These are phyloP conservation scores for Lasiosphaeria ovina DNA, from an alignment of 495 filamentous ascomycete genomes.

Conservation along the genomic window DNA sequence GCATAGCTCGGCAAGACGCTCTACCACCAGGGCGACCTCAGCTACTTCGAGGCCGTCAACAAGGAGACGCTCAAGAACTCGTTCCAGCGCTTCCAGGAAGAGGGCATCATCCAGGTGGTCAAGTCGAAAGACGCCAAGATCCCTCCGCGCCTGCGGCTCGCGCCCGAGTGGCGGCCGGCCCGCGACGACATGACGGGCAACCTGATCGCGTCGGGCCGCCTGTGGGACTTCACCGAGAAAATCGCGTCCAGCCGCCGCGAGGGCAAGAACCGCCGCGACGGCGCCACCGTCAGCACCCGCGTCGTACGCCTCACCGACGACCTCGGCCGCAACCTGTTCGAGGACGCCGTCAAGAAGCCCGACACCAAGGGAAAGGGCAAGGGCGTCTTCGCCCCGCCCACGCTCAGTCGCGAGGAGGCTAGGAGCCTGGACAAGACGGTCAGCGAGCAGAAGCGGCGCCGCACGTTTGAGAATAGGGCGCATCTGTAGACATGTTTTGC, in stretches of 20 bases:
- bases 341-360: slow-evolving; percentile 32
- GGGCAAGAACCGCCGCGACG: slow-evolving; percentile 92
- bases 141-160: slow-evolving; percentile 61
- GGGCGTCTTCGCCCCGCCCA: slow-evolving; percentile 21
- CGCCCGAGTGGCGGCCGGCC: slow-evolving; percentile 73
- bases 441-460: slow-evolving; percentile 40
- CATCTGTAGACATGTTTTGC: slow-evolving; percentile 38
- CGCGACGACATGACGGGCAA: slow-evolving; percentile 59
- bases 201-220: slow-evolving; percentile 64
- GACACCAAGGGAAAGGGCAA: slow-evolving; percentile 24
- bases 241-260: slow-evolving; percentile 81
- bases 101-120: slow-evolving; percentile 76
- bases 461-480: slow-evolving; percentile 45
- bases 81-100: slow-evolving; percentile 82
- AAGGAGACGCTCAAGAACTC: slow-evolving; percentile 95
- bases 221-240: slow-evolving; percentile 88
- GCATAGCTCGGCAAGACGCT: slow-evolving; percentile 86
- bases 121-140: slow-evolving; percentile 60
- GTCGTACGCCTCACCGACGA: slow-evolving; percentile 73
- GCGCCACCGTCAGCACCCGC: slow-evolving; percentile 80
- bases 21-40: slow-evolving; percentile 94
- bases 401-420: slow-evolving; percentile 43
- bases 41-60: slow-evolving; percentile 97
- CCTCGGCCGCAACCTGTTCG: slow-evolving; percentile 50
- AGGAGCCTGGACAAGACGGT: slow-evolving; percentile 32